Evolutionary conservation across 148 eudicot genomes (phyloP), one percentile per base, ranked within the genome.

Genomic region (Fallopia convolvulus): DNA sequence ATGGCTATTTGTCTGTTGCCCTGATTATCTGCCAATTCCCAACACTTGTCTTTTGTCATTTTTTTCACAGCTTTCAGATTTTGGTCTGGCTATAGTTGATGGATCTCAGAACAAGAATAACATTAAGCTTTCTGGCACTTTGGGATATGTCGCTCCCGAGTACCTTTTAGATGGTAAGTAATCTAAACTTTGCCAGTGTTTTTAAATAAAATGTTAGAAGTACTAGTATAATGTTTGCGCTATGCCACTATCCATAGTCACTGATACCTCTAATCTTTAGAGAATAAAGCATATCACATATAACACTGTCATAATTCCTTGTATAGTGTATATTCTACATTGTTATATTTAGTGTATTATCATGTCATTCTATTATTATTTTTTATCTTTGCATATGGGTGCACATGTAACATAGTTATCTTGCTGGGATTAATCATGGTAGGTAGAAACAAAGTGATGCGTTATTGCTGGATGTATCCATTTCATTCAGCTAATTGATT

Each of bases 91-190:
- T 3, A 60, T 90, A 66, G 71, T 80, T 10, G 80, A 81, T 74
- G 93, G 95, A 41, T 77, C 80, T 9, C 86, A 85, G 39, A 81
- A 83, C 82, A 91, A 85, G 84, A 90, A 80, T 83, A 85, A 80
- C 77, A 77, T 87, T 76, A 91, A 91, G 90, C 91, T 93, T 56
- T 93, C 97, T 5, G 98, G 98, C 74, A 87, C 97, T 44, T 72
- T 91, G 68, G 98, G 97, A 13, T 93, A 91, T 75, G 89, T 93
- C 20, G 98, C 98, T 60, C 98, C 98, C 6, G 98, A 93, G 83
- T 93, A 91, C 83, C 88, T 93, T 44, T 81, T 89, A 79, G 90
- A 93, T 80, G 98, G 98, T 93, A 85, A 32, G 72, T 41, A 33
- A 68, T 39, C 72, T 36, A 68, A 61, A 4, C 70, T 30, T 61